Base-by-base conservation (phyloP, 768 basidiomycete genomes). In the Punctularia strigosozonata region DNA sequence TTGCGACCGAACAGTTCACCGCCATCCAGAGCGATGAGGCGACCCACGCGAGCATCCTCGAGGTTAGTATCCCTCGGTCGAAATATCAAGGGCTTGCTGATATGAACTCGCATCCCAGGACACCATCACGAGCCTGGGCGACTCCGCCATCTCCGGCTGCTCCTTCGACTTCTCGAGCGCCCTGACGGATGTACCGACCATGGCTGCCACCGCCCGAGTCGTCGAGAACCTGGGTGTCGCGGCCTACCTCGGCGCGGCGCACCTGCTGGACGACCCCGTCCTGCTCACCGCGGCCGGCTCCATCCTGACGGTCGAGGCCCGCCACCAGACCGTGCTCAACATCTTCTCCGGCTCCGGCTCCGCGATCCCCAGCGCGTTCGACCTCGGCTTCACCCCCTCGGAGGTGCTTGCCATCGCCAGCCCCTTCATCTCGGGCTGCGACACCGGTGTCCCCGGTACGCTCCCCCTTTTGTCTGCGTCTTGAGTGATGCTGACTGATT, bases 301-400 rank as follows among this genome's bases (percentile, higher is more conserved):
- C 19, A 88, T 88, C 52, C 50, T 83, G 56, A 79, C 84, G 21
- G 66, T 85, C 34, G 87, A 90, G 52, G 79, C 84, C n/a, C 78
- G 87, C 34, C 87, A 91, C 50, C 77, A 81, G 54, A 77, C 80
- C 1, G 57, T 89, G 31, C 68, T 87, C 37, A 88, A 89, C 62
- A 49, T 86, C 44, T 48, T 90, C 38, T 69, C 69, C 31, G 66
- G 69, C 13, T 59, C 57, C 43, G 77, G 72, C 13, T 66, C 66
- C 3, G 64, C 76, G 14, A 73, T 83, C 40, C 77, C 85, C 4
- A 55, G 68, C 31, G 64, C 80, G 1, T 89, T 87, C 52, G 87
- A 90, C 53, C 61, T 88, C 19, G 64, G 76, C 5, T 61, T 91
- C n/a, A 62, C 61, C 10, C 82, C 85, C 8, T 58, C 59, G 25